Percentiles rank a stretch among this genome's conserved stretches.
Evolutionary conservation across 2,329 filamentous ascomycete species (phyloP).

Genomic region (Simplicillium sp.): DNA sequence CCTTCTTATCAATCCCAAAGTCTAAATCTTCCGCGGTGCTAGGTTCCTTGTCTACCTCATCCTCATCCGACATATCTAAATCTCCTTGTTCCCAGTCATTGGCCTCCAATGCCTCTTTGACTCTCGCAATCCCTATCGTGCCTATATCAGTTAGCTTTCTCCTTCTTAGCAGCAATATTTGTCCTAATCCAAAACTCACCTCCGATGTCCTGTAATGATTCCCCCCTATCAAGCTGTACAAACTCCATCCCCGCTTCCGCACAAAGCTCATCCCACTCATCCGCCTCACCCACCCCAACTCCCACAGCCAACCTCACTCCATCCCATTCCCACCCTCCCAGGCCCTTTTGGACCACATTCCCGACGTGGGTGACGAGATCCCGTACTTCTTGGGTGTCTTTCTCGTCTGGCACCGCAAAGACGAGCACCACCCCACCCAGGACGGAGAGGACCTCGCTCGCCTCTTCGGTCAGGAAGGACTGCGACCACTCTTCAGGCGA

Average conservation of each 20-base stretch:
- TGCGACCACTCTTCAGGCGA: conserved; percentile 43
- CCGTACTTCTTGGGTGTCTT: conserved; percentile 15
- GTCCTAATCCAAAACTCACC: conserved; percentile 33
- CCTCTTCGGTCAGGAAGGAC: conserved; percentile 51
- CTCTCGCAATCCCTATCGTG: conserved; percentile 47
- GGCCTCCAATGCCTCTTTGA: conserved; percentile 52
- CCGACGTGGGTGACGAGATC: conserved; percentile 42
- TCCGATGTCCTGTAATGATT: conserved; percentile 43
- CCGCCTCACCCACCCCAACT: conserved; percentile 32
- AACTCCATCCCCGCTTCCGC: conserved; percentile 52
- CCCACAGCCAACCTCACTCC: conserved; percentile 52
- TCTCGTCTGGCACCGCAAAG: conserved; percentile 17
- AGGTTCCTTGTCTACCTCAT: conserved; percentile 19
- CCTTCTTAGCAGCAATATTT: too few species aligned
- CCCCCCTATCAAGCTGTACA: conserved; percentile 38
- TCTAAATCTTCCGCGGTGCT: conserved; percentile 27
- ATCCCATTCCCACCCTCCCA: conserved; percentile 56
- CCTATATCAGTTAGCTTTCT: conserved; percentile 27
- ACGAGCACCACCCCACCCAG: conserved; percentile 48
- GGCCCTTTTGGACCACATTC: conserved; percentile 43
- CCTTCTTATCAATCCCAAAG: conserved; percentile 41
- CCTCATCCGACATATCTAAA: conserved; percentile 17
- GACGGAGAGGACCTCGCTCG: conserved; percentile 50
- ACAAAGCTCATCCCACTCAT: conserved; percentile 54
- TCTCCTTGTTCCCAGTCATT: conserved; percentile 50